phyloP scores from a whole-genome alignment of 495 filamentous ascomycete genomes.

The Hypoxylon intermedium region DNA sequence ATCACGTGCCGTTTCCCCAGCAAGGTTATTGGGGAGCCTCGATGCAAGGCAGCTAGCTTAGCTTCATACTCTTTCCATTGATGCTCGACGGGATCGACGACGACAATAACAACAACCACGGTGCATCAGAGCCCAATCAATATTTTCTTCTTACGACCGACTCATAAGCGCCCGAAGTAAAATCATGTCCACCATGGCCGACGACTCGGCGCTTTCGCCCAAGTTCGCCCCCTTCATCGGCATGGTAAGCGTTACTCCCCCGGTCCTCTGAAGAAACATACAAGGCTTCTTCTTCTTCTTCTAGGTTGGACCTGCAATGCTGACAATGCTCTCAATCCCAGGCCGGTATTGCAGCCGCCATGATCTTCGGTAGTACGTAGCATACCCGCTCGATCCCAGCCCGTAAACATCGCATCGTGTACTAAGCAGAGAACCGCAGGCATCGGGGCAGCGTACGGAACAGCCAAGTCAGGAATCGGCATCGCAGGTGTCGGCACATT shows the following conservation, averaged over 20 bases:
- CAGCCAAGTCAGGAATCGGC: constrained; percentile 94
- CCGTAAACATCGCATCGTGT: constrained; percentile 8
- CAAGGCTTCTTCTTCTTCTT: too few species aligned
- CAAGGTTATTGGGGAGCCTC: constrained; percentile 25
- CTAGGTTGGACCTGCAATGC: constrained; percentile 35
- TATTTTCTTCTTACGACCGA: not conserved
- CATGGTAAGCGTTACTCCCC: constrained; percentile 70
- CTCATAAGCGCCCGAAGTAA: not conserved
- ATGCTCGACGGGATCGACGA: constrained; percentile 26
- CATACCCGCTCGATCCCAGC: constrained; percentile 17
- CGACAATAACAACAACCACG: constrained; percentile 19
- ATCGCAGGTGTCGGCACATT: constrained; percentile 95
- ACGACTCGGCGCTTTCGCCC: constrained; percentile 73
- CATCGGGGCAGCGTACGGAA: constrained; percentile 94
- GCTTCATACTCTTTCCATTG: constrained; percentile 25
- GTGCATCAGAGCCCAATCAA: constrained; percentile 4
- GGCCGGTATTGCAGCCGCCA: constrained; percentile 89
- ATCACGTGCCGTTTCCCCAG: constrained; percentile 24
- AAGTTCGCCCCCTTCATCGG: constrained; percentile 97
- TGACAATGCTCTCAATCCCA: constrained; percentile 51
- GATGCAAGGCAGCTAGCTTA: constrained; percentile 21
- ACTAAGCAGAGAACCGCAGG: constrained; percentile 59
- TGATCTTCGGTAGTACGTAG: constrained; percentile 90
- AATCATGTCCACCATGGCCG: constrained; percentile 57
- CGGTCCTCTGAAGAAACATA: constrained; percentile 44